phyloP scores from a whole-genome alignment of 345 rosid species.

The Sonneratia caseolaris region DNA sequence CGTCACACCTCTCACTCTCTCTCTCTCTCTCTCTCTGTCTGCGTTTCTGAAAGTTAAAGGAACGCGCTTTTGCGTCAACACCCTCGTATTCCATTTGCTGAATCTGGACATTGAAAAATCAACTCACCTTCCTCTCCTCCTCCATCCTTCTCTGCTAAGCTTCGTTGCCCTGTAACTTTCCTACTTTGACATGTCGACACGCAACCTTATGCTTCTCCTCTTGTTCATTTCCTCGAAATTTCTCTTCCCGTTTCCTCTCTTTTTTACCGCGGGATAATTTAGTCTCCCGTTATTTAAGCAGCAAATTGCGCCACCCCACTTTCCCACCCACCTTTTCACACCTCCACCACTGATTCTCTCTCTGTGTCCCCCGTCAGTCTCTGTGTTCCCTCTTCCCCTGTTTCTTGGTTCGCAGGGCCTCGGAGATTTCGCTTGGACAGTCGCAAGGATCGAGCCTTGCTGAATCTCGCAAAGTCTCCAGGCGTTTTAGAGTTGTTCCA shows the following conservation, averaged over 20 bases:
- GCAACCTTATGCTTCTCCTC: background rate
- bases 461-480: background rate
- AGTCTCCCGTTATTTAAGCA: slow-evolving; percentile 2
- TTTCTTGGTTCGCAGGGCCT: too few species aligned
- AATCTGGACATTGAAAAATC: background rate
- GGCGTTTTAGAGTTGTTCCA: background rate
- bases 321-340: background rate
- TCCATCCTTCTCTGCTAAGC: slow-evolving; percentile 1
- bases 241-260: background rate
- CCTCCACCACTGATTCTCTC: background rate
- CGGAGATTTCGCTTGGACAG: background rate
- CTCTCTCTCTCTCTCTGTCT: too few species aligned
- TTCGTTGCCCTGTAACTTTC: slow-evolving; percentile 1
- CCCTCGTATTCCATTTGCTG: background rate
- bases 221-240: background rate
- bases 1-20: background rate
- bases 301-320: background rate
- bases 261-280: too few species aligned
- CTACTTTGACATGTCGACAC: slow-evolving; percentile 10
- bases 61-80: slow-evolving; percentile 3
- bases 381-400: background rate
- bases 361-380: background rate
- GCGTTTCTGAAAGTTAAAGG: background rate
- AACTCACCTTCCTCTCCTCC: background rate
- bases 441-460: background rate